These are phyloP conservation scores for Leishmania major DNA, from an alignment of 208 protist genomes.

Conservation along the genomic window DNA sequence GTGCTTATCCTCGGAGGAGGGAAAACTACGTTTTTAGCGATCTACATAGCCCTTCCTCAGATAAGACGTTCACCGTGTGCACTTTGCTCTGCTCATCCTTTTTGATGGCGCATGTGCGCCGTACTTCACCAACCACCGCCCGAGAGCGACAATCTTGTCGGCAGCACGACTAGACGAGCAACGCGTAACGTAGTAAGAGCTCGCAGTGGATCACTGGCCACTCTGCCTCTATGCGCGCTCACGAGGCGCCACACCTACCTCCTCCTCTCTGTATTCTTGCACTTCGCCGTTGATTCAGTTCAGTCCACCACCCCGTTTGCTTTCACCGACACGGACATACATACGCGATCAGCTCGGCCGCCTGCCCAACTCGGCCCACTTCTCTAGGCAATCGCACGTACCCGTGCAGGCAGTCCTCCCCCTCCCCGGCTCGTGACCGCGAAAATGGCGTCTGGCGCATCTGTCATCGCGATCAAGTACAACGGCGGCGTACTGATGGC, in stretches of 20 bases:
- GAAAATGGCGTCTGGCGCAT: constrained; percentile 95
- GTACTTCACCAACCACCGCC: not conserved
- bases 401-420: not conserved
- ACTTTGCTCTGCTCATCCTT: not conserved
- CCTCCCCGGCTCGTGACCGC: not conserved
- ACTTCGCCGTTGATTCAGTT: not conserved
- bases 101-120: not conserved
- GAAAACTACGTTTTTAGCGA: not conserved
- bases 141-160: not conserved
- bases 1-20: no score
- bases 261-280: not conserved
- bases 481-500: constrained; percentile 96
- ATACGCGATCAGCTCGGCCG: constrained; percentile 1
- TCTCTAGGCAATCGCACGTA: not conserved
- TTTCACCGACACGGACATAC: not conserved
- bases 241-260: not conserved
- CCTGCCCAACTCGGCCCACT: not conserved
- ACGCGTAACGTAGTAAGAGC: not conserved
- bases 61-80: not conserved
- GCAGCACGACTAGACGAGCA: not conserved
- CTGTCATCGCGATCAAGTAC: constrained; percentile 97
- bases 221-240: not conserved
- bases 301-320: not conserved
- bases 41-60: not conserved
- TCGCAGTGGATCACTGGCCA: not conserved